Evolutionary conservation across 2,329 filamentous ascomycete species (phyloP).

Genomic region (Cladosporium austrohemisphaericum): DNA sequence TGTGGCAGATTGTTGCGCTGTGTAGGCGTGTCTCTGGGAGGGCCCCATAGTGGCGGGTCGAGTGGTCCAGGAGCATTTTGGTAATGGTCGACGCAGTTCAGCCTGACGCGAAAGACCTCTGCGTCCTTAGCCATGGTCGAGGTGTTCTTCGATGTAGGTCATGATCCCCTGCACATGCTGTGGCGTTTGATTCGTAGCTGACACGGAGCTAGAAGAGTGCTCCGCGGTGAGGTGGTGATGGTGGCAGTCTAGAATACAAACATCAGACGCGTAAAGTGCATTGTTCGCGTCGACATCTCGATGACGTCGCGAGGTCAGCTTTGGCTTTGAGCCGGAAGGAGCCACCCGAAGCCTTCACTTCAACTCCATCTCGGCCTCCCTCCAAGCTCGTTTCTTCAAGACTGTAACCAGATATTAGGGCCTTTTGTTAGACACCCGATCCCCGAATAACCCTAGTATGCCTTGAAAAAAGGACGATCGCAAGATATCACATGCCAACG

Average conservation of each 20-base stretch:
- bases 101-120: slow-evolving; percentile 69
- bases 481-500: slow-evolving; percentile 1
- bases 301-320: slow-evolving; percentile 5
- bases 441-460: no score
- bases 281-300: neutral
- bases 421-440: neutral
- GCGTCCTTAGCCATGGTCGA: slow-evolving; percentile 29
- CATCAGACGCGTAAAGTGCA: slow-evolving; percentile 8
- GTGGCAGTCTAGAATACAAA: neutral
- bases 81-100: slow-evolving; percentile 97
- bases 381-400: neutral
- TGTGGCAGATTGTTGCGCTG: slow-evolving; percentile 61
- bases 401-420: neutral
- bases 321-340: neutral
- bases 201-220: no score
- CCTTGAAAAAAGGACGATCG: neutral
- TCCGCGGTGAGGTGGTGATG: no score
- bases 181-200: no score
- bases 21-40: slow-evolving; percentile 55
- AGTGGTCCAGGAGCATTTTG: slow-evolving; percentile 73
- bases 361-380: neutral
- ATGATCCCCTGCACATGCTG: slow-evolving; percentile 20
- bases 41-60: slow-evolving; percentile 65
- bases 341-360: neutral
- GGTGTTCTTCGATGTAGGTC: slow-evolving; percentile 21